These are phyloP conservation scores for Logfia minima DNA, from an alignment of 129 eudicot species.

Conservation along the genomic window DNA sequence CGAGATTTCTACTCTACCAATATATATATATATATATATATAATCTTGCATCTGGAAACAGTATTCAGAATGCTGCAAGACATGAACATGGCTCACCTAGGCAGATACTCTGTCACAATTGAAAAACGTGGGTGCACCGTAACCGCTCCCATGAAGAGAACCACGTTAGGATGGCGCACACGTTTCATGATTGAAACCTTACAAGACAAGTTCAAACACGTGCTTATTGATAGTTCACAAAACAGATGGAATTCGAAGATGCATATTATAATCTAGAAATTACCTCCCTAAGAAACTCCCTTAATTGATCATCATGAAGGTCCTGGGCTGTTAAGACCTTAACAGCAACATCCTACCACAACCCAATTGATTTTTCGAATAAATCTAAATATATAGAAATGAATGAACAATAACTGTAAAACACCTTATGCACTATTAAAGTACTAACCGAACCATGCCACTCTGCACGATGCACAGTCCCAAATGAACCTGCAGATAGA, in stretches of 20 bases:
- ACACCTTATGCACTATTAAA: neutral
- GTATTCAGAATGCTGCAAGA: neutral
- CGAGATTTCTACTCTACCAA: neutral
- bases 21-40: neutral
- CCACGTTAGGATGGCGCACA: slow-evolving; percentile 94
- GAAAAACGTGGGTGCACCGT: slow-evolving; percentile 85
- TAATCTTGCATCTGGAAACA: neutral
- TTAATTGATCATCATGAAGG: slow-evolving; percentile 78
- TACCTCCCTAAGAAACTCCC: slow-evolving; percentile 94
- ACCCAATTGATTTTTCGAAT: neutral
- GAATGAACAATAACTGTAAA: neutral
- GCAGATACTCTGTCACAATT: slow-evolving; percentile 87
- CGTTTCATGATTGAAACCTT: slow-evolving; percentile 98
- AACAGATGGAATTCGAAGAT: neutral
- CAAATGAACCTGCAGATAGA: slow-evolving; percentile 69
- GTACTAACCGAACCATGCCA: slow-evolving; percentile 98
- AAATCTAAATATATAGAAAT: neutral
- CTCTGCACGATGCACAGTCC: slow-evolving; percentile 96
- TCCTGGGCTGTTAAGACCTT: slow-evolving; percentile 89
- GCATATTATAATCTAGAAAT: neutral
- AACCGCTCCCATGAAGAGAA: slow-evolving; percentile 98
- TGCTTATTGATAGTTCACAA: neutral
- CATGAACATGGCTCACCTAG: slow-evolving; percentile 47
- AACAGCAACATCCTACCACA: slow-evolving; percentile 86
- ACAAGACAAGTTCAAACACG: slow-evolving; percentile 4